Conservation (phyloP, 441 rosid species). For the Jatropha podagrica region DNA sequence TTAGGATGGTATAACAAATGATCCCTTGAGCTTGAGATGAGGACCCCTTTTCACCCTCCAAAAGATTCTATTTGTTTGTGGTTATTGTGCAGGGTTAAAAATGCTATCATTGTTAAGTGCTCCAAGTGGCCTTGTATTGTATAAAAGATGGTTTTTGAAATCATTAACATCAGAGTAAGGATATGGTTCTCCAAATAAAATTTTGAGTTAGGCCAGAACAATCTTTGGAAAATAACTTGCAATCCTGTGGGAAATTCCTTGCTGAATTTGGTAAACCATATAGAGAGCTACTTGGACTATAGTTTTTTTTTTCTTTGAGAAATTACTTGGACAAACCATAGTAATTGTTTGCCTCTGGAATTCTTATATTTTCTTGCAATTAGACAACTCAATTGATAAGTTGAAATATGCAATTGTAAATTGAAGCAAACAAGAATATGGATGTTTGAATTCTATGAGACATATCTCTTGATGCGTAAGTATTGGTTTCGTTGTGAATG, state of each 20-base stretch:
- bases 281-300: background rate
- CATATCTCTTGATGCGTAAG: background rate
- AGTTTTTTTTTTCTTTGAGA: too few relatives aligned
- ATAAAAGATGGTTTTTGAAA: background rate
- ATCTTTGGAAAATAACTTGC: background rate
- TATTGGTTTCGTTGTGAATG: conserved; percentile 7
- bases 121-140: background rate
- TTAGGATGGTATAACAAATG: background rate
- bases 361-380: background rate
- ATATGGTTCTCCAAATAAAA: background rate
- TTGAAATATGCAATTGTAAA: background rate
- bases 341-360: background rate
- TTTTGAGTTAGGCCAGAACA: background rate
- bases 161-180: background rate
- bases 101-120: background rate
- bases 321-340: too few relatives aligned
- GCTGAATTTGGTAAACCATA: background rate
- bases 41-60: background rate
- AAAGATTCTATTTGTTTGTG: background rate
- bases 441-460: background rate
- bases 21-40: background rate
- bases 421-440: background rate
- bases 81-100: background rate
- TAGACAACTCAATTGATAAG: background rate
- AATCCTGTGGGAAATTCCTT: background rate